A percentile compares a stretch with the other conserved stretches of the same genome.
These are phyloP conservation scores for Chytridiales sp. DNA, from an alignment of 371 early-diverging fungal species.

Conservation along the genomic window DNA sequence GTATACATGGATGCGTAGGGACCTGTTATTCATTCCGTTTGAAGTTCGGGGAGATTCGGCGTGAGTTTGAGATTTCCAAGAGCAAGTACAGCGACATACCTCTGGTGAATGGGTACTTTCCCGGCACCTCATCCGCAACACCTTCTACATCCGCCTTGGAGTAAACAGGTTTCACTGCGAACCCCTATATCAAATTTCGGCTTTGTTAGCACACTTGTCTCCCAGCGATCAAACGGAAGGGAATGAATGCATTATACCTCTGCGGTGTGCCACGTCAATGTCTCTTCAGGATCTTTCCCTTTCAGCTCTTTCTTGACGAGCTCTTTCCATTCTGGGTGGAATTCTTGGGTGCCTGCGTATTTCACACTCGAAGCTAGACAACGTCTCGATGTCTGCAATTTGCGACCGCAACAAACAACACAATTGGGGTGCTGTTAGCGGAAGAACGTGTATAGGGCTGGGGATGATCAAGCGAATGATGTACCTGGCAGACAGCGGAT, in stretches of 20 bases:
- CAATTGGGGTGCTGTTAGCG: too few species aligned
- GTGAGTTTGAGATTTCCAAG: background rate
- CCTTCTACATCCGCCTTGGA: slow-evolving; percentile 62
- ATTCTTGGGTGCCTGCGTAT: too few species aligned
- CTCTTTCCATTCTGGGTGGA: slow-evolving; percentile 61
- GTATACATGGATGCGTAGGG: slow-evolving; percentile 91
- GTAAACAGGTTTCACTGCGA: slow-evolving; percentile 81
- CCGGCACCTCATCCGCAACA: slow-evolving; percentile 68
- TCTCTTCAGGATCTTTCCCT: slow-evolving; percentile 71
- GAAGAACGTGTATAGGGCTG: too few species aligned
- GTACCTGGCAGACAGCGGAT: too few species aligned
- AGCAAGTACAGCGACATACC: slow-evolving; percentile 30
- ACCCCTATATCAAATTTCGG: slow-evolving; percentile 48
- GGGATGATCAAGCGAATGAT: too few species aligned
- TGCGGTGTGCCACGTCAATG: slow-evolving; percentile 73
- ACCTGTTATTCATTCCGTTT: slow-evolving; percentile 24
- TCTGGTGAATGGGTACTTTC: slow-evolving; percentile 79
- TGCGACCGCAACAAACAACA: too few species aligned
- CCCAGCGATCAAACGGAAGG: background rate
- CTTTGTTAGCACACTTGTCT: background rate
- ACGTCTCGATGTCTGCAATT: too few species aligned
- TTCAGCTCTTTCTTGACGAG: slow-evolving; percentile 79
- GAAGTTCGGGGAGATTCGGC: background rate
- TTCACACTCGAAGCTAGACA: too few species aligned
- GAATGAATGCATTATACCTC: slow-evolving; percentile 47